Base-by-base conservation (phyloP, 2,329 filamentous ascomycete species). In the Curvularia lunata region DNA sequence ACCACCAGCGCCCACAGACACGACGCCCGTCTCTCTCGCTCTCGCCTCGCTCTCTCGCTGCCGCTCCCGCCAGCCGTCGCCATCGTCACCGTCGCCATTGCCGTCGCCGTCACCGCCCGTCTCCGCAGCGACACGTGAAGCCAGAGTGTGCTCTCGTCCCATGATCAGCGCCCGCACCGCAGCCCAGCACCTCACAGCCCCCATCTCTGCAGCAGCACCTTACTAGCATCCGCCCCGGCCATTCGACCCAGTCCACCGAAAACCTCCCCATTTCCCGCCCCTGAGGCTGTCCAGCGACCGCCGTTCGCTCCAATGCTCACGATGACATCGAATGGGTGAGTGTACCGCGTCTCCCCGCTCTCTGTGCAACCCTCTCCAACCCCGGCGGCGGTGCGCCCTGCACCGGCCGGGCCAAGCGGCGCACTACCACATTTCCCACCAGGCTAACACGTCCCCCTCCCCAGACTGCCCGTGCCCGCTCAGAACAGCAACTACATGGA, bases 401-500 rank as follows among this genome's bases (percentile, higher is more conserved):
- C 40, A 37, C 41, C 28, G 50, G 40, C 28, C 49, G 13, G 12
- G 42, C 30, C 40, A 19, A 34, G 38, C 49, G 38, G 52, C 61
- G 55, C 42, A 55, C 48, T 30, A 48, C 23, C 23, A n/a, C 34
- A 2, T 7, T 18, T n/a, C 42, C 25, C 21, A 34, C 45, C 41
- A 49, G 28, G 38, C 28, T 43, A 47, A 57, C 61, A 60, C 40
- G 40, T 42, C 13, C 40, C 58, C 58, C 23, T 18, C 28, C 16
- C 42, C 23, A 77, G 75, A 65, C 56, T 75, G 70, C 74, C 75
- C 64, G 72, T 77, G 63, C 72, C 73, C 64, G 69, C 73, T 59
- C 76, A 70, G 42, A 77, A 80, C 56, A 74, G 74, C 61, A 80
- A 85, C 66, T 84, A 84, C 62, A 59, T 69, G 68, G 88, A 91